Evolutionary conservation across 2,329 filamentous ascomycete genomes (phyloP).

Genomic region (Rhynchosporium agropyri): DNA sequence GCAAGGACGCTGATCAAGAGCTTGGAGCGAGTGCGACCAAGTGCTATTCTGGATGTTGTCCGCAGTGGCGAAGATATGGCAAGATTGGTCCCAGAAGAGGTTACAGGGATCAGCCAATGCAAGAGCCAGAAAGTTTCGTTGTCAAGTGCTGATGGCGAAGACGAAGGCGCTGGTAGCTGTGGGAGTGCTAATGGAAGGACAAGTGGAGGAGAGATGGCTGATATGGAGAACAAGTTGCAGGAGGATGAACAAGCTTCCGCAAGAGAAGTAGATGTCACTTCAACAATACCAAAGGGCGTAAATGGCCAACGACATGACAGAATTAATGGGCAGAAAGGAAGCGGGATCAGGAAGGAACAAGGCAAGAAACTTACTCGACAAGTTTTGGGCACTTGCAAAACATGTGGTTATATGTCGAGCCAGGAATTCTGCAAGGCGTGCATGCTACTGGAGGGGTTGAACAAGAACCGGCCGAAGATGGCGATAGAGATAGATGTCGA

Average conservation of each 20-base stretch:
- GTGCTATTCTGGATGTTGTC: slow-evolving; percentile 93
- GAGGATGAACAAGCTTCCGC: slow-evolving; percentile 62
- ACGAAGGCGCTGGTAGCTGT: slow-evolving; percentile 70
- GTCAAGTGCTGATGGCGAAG: slow-evolving; percentile 41
- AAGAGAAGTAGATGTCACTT: slow-evolving; percentile 68
- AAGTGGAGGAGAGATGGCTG: slow-evolving; percentile 76
- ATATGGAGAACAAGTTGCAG: slow-evolving; percentile 74
- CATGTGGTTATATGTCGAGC: slow-evolving; percentile 94
- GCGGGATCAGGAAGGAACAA: slow-evolving; percentile 36
- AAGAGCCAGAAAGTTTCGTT: slow-evolving; percentile 47
- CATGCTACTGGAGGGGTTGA: slow-evolving; percentile 83
- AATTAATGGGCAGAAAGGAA: slow-evolving; percentile 27
- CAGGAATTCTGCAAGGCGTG: slow-evolving; percentile 95
- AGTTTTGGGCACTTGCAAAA: slow-evolving; percentile 79
- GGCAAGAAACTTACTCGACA: slow-evolving; percentile 57
- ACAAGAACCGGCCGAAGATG: slow-evolving; percentile 73
- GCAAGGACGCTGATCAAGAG: slow-evolving; percentile 93
- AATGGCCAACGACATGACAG: slow-evolving; percentile 35
- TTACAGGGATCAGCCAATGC: slow-evolving; percentile 52
- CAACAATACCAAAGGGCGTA: slow-evolving; percentile 29
- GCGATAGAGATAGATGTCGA: slow-evolving; percentile 50
- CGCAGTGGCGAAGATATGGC: slow-evolving; percentile 97
- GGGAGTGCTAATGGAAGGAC: slow-evolving; percentile 47
- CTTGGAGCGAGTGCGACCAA: slow-evolving; percentile 87
- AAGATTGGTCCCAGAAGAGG: slow-evolving; percentile 69